These are phyloP conservation scores for Cucumis sativus DNA, from an alignment of 306 rosid species.

Conservation along the genomic window DNA sequence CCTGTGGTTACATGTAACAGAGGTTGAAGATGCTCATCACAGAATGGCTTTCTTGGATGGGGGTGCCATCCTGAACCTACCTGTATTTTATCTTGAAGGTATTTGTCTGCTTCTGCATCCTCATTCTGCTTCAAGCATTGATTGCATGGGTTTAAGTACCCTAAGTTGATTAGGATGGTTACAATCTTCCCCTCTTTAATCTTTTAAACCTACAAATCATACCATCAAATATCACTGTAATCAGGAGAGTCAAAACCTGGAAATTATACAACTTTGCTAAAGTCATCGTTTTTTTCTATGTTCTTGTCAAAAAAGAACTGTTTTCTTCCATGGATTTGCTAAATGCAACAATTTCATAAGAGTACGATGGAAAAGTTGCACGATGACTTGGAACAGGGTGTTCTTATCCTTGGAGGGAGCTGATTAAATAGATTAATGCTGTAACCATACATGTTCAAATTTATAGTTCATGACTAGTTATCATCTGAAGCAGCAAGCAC, in stretches of 20 bases:
- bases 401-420: not conserved
- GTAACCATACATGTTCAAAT: not conserved
- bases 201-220: not conserved
- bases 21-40: constrained; percentile 85
- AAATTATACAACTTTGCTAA: not conserved
- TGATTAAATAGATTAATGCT: not conserved
- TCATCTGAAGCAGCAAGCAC: not conserved
- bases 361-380: not conserved
- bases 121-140: not conserved
- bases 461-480: not conserved
- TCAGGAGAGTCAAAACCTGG: not conserved
- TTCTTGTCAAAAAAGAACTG: not conserved
- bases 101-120: not conserved
- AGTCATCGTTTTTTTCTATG: not conserved
- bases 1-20: constrained; percentile 24
- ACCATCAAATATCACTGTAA: not conserved
- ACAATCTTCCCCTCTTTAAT: not conserved
- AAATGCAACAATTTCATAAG: not conserved
- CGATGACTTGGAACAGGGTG: not conserved
- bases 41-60: constrained; percentile 71
- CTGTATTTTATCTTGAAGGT: constrained; percentile 81
- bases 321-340: not conserved
- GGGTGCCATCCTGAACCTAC: constrained; percentile 53
- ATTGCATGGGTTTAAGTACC: not conserved
- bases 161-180: not conserved